Percentiles rank a stretch among this genome's conserved stretches.
Conservation (phyloP, 805 yeast genomes). For the Komagataella phaffii region DNA sequence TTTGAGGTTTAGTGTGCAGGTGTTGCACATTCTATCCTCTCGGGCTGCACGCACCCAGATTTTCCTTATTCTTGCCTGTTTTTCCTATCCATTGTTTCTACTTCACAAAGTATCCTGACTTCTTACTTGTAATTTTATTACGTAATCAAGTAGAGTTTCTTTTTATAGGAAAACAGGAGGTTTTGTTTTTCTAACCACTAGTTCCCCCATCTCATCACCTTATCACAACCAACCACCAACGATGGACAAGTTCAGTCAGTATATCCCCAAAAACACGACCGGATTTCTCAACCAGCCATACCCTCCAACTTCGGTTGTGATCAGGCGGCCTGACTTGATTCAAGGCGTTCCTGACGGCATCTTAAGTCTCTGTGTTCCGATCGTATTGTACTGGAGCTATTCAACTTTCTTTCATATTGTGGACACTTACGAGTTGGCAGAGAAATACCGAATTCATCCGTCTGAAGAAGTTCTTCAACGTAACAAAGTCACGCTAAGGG, state of each 20-base stretch:
- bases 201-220: neutral
- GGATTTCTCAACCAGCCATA: neutral
- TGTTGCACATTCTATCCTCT: neutral
- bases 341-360: constrained; percentile 59
- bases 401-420: constrained; percentile 63
- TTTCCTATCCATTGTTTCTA: neutral
- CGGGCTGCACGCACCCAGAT: neutral
- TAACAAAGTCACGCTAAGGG: constrained; percentile 57
- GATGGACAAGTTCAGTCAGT: constrained; percentile 1
- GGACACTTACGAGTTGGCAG: constrained; percentile 67
- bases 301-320: constrained; percentile 1
- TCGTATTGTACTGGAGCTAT: constrained; percentile 73
- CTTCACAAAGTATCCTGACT: neutral
- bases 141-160: neutral
- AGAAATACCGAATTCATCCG: constrained; percentile 81
- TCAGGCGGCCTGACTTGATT: constrained; percentile 30
- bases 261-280: neutral
- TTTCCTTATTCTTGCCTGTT: neutral
- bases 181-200: neutral
- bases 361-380: constrained; percentile 61
- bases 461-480: constrained; percentile 68
- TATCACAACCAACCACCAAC: neutral
- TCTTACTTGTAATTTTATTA: neutral
- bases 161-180: neutral
- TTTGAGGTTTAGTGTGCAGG: neutral